Conservation (phyloP, 2,329 filamentous ascomycete genomes). For the Sclerotinia trifoliorum region DNA sequence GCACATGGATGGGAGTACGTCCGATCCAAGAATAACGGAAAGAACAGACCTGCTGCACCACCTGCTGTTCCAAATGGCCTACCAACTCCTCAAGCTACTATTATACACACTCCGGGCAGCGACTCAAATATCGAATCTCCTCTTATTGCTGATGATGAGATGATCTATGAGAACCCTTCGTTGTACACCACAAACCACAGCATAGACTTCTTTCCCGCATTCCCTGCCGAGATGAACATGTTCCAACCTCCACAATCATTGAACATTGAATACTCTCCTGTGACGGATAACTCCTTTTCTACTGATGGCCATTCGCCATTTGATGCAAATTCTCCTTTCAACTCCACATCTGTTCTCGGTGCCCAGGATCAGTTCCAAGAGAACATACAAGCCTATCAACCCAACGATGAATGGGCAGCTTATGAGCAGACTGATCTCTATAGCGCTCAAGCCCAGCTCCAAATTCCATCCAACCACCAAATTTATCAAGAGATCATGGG, state of each 20-base stretch:
- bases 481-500: slow-evolving; percentile 42
- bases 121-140: slow-evolving; percentile 42
- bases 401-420: slow-evolving; percentile 54
- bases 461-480: slow-evolving; percentile 46
- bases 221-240: slow-evolving; percentile 32
- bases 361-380: slow-evolving; percentile 54
- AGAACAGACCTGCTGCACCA: slow-evolving; percentile 46
- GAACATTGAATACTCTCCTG: slow-evolving; percentile 36
- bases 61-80: slow-evolving; percentile 44
- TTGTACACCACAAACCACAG: slow-evolving; percentile 29
- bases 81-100: slow-evolving; percentile 58
- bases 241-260: slow-evolving; percentile 30
- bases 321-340: slow-evolving; percentile 43
- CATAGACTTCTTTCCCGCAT: slow-evolving; percentile 19
- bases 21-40: slow-evolving; percentile 88
- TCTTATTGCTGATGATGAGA: slow-evolving; percentile 32
- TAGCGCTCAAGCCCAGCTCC: slow-evolving; percentile 56
- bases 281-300: slow-evolving; percentile 35
- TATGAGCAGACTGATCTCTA: slow-evolving; percentile 61
- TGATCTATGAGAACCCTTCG: slow-evolving; percentile 27
- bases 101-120: slow-evolving; percentile 57
- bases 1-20: slow-evolving; percentile 88
- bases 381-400: slow-evolving; percentile 53
- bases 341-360: slow-evolving; percentile 25
- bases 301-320: slow-evolving; percentile 36